Evolutionary conservation across 257 asterid genomes (phyloP).

Genomic region (Penstemon newberryi): DNA sequence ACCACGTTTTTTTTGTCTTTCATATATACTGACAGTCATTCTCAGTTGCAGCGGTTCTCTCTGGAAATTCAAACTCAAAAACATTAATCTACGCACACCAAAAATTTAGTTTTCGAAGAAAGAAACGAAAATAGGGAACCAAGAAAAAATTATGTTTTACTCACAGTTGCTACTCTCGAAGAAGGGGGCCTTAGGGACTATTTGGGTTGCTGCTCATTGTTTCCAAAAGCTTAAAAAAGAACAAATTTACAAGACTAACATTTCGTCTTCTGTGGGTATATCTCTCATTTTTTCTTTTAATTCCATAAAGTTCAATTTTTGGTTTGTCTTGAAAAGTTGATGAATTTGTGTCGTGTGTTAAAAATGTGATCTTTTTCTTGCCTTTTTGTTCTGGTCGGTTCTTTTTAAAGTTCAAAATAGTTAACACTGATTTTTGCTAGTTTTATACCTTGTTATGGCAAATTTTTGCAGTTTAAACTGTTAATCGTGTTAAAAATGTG

Average conservation of each 20-base stretch:
- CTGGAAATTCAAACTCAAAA: not conserved
- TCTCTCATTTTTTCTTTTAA: not conserved
- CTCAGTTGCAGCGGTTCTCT: constrained; percentile 19
- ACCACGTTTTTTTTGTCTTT: constrained; percentile 32
- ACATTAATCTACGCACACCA: not conserved
- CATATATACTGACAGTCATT: not conserved
- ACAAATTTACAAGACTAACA: constrained; percentile 60
- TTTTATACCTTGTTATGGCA: not conserved
- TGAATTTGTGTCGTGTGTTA: constrained; percentile 1
- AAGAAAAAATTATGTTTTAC: constrained; percentile 54
- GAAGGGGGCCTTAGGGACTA: constrained; percentile 67
- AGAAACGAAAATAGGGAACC: constrained; percentile 18
- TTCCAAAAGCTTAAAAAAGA: constrained; percentile 54
- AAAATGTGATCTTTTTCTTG: constrained; percentile 15
- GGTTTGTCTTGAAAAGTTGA: constrained; percentile 15
- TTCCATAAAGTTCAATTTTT: not conserved
- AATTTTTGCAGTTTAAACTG: constrained; percentile 5
- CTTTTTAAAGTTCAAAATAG: not conserved
- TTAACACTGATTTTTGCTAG: not conserved
- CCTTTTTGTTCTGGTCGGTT: constrained; percentile 12
- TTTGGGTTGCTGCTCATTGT: constrained; percentile 98
- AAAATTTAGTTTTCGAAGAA: not conserved
- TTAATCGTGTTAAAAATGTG: not conserved
- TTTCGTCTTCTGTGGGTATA: constrained; percentile 79
- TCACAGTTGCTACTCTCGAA: constrained; percentile 71